phyloP scores from a whole-genome alignment of 1,284 basidiomycete genomes.

The Marasmius oreades region DNA sequence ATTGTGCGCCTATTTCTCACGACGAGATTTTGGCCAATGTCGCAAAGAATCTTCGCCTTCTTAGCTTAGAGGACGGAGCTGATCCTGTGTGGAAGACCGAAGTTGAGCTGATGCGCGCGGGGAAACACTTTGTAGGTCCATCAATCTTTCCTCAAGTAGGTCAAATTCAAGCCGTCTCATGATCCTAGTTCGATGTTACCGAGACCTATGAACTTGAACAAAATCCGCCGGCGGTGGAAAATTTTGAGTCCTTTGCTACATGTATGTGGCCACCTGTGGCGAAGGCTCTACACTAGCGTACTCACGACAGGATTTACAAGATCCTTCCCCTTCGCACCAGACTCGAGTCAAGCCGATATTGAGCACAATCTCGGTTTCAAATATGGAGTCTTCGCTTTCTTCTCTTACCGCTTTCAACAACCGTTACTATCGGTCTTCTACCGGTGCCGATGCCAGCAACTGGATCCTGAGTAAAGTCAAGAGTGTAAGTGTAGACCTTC shows the following conservation, averaged over 20 bases:
- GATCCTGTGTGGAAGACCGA: conserved; percentile 49
- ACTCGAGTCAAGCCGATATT: conserved; percentile 34
- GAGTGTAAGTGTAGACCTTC: neutral
- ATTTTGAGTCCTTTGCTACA: conserved; percentile 22
- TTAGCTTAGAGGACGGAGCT: conserved; percentile 40
- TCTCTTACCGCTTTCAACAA: conserved; percentile 42
- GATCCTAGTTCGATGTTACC: conserved; percentile 49
- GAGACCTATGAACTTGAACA: conserved; percentile 51
- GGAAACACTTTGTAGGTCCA: conserved; percentile 31
- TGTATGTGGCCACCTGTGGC: conserved; percentile 25
- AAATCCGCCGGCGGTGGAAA: conserved; percentile 14
- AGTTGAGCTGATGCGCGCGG: conserved; percentile 30
- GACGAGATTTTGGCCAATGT: conserved; percentile 33
- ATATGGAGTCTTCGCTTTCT: conserved; percentile 37
- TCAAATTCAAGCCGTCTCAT: no score
- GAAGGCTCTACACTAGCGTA: neutral
- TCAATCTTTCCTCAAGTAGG: no score
- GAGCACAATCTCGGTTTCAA: conserved; percentile 35
- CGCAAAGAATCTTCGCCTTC: conserved; percentile 41
- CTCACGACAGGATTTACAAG: conserved; percentile 19
- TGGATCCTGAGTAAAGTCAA: conserved; percentile 26
- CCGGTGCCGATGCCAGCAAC: conserved; percentile 36
- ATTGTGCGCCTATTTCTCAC: conserved; percentile 28
- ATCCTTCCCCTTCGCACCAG: conserved; percentile 36
- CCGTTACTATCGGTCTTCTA: conserved; percentile 40